Evolutionary conservation across 495 filamentous ascomycete genomes (phyloP).

Genomic region (Cetradonia linearis): DNA sequence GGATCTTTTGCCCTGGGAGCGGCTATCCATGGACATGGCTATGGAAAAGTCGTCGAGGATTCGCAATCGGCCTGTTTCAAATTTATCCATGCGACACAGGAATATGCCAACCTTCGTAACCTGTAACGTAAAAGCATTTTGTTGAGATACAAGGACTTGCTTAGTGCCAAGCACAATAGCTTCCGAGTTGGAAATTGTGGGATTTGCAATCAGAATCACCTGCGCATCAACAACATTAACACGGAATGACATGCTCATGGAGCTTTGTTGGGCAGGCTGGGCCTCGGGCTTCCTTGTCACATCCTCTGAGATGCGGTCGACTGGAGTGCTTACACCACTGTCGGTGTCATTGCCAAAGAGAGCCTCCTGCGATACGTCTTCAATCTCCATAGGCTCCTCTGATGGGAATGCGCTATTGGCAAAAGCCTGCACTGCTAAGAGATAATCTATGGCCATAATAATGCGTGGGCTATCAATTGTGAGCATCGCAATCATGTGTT

Average conservation of each 20-base stretch:
- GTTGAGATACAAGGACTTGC: conserved; percentile 82
- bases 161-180: conserved; percentile 93
- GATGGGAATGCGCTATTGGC: conserved; percentile 56
- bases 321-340: conserved; percentile 27
- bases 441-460: conserved; percentile 89
- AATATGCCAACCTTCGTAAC: conserved; percentile 94
- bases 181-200: conserved; percentile 76
- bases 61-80: conserved; percentile 73
- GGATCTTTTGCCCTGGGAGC: conserved; percentile 53
- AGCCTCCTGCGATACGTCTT: conserved; percentile 45
- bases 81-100: conserved; percentile 94
- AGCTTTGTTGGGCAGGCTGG: conserved; percentile 15
- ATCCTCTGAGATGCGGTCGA: conserved; percentile 21
- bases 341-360: conserved; percentile 54
- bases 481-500: conserved; percentile 77
- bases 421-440: conserved; percentile 81
- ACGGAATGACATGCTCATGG: conserved; percentile 74
- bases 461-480: conserved; percentile 93
- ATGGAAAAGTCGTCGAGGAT: conserved; percentile 94
- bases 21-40: conserved; percentile 76
- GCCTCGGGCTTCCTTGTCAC: conserved; percentile 29
- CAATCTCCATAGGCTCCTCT: conserved; percentile 45
- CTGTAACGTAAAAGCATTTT: conserved; percentile 88
- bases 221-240: conserved; percentile 93
- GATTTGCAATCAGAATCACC: conserved; percentile 91